Evolutionary conservation across 768 basidiomycete genomes (phyloP).

Genomic region (Amanita exitialis): DNA sequence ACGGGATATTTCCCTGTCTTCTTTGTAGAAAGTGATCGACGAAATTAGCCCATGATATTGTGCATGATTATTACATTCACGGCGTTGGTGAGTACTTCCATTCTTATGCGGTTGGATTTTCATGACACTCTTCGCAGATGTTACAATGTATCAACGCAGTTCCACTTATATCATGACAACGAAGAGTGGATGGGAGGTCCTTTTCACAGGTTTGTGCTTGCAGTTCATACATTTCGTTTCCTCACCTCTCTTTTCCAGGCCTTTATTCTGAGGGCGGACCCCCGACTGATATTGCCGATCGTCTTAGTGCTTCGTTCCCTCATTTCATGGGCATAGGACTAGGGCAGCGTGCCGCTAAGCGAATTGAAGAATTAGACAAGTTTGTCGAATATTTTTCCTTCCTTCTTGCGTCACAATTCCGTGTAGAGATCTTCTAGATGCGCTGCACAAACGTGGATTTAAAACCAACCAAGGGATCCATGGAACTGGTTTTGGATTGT

Average conservation of each 20-base stretch:
- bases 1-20: background rate
- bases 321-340: constrained; percentile 17
- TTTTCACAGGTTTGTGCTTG: constrained; percentile 15
- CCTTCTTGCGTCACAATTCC: constrained; percentile 11
- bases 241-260: constrained; percentile 8
- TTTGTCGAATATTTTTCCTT: constrained; percentile 8
- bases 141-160: constrained; percentile 8
- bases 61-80: constrained; percentile 20
- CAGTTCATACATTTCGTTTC: no score
- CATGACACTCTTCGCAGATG: background rate
- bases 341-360: constrained; percentile 11
- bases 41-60: constrained; percentile 28
- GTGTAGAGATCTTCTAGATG: constrained; percentile 34
- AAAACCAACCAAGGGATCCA: constrained; percentile 31
- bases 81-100: background rate
- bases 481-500: constrained; percentile 26
- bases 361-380: constrained; percentile 27
- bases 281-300: constrained; percentile 39
- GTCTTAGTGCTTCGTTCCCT: constrained; percentile 37
- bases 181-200: constrained; percentile 17
- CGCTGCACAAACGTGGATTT: constrained; percentile 37
- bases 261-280: constrained; percentile 39
- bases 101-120: background rate
- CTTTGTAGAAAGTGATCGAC: background rate
- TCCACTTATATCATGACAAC: constrained; percentile 4